Conservation (phyloP, 2,329 filamentous ascomycete genomes). For the Aspergillus niger region DNA sequence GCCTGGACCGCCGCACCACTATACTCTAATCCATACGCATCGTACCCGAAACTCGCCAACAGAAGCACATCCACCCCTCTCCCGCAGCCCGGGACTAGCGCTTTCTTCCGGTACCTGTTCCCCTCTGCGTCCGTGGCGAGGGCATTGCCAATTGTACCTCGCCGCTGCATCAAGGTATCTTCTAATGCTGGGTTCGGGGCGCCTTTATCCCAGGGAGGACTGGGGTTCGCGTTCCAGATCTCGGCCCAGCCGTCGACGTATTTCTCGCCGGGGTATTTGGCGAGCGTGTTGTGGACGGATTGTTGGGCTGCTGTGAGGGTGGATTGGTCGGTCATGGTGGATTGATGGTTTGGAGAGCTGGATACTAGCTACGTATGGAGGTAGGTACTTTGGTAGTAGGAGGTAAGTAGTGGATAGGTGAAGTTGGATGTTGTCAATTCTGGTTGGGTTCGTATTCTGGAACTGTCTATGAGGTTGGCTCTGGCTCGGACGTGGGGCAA, state of each 20-base stretch:
- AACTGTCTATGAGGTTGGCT: not conserved
- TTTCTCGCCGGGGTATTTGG: slow-evolving; percentile 10
- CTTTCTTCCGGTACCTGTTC: slow-evolving; percentile 50
- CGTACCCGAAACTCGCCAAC: slow-evolving; percentile 72
- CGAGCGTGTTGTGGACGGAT: slow-evolving; percentile 9
- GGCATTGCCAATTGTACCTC: slow-evolving; percentile 40
- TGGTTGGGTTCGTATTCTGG: not conserved
- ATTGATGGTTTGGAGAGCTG: not conserved
- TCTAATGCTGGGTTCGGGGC: slow-evolving; percentile 59
- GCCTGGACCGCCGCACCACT: slow-evolving; percentile 12
- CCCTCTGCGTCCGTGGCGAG: slow-evolving; percentile 25
- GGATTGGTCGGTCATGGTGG: not conserved
- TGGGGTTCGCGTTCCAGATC: slow-evolving; percentile 55
- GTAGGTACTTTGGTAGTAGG: not conserved
- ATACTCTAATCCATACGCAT: slow-evolving; percentile 71
- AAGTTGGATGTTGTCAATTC: no score
- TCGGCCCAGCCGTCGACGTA: slow-evolving; percentile 51
- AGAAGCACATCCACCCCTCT: slow-evolving; percentile 78
- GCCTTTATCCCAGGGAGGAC: slow-evolving; percentile 62
- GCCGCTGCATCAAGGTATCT: slow-evolving; percentile 51
- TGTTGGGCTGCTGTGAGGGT: not conserved
- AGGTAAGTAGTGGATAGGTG: not conserved
- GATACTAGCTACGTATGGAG: not conserved
- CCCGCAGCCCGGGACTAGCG: slow-evolving; percentile 79
- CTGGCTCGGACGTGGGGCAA: slow-evolving; percentile 6